Evolutionary conservation across 371 early-diverging fungal genomes (phyloP).

Genomic region (Mortierella sp.): DNA sequence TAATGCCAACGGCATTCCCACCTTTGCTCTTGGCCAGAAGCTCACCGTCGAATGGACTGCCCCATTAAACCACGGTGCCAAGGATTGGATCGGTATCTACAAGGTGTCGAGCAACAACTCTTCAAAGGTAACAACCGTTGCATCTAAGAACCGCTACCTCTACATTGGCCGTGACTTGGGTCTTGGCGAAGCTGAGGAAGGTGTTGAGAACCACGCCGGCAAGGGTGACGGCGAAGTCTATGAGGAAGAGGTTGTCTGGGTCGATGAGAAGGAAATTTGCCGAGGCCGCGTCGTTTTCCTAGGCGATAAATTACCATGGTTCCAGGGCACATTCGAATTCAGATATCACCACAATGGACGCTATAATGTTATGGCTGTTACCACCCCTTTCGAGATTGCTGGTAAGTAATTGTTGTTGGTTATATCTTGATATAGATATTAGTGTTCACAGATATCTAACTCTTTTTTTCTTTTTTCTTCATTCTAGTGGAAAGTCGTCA

Average conservation of each 20-base stretch:
- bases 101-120: slow-evolving; percentile 79
- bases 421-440: background rate
- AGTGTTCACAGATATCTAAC: too few relatives aligned
- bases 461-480: background rate
- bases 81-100: slow-evolving; percentile 96
- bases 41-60: slow-evolving; percentile 82
- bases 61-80: slow-evolving; percentile 74
- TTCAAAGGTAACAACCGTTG: slow-evolving; percentile 77
- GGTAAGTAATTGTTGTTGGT: slow-evolving; percentile 50
- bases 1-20: slow-evolving; percentile 28
- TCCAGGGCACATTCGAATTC: slow-evolving; percentile 87
- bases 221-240: slow-evolving; percentile 62
- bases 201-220: slow-evolving; percentile 44
- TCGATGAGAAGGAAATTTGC: slow-evolving; percentile 37
- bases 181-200: slow-evolving; percentile 47
- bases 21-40: slow-evolving; percentile 75
- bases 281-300: slow-evolving; percentile 66
- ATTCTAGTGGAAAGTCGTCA: background rate
- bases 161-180: slow-evolving; percentile 36
- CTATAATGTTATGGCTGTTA: slow-evolving; percentile 85
- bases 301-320: slow-evolving; percentile 83
- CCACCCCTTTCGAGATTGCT: slow-evolving; percentile 83
- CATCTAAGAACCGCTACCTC: slow-evolving; percentile 79
- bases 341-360: slow-evolving; percentile 90
- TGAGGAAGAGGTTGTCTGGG: slow-evolving; percentile 44